Percentiles rank a stretch among this genome's conserved stretches.
Conservation (phyloP, 345 rosid species). For the Theobroma cacao region DNA sequence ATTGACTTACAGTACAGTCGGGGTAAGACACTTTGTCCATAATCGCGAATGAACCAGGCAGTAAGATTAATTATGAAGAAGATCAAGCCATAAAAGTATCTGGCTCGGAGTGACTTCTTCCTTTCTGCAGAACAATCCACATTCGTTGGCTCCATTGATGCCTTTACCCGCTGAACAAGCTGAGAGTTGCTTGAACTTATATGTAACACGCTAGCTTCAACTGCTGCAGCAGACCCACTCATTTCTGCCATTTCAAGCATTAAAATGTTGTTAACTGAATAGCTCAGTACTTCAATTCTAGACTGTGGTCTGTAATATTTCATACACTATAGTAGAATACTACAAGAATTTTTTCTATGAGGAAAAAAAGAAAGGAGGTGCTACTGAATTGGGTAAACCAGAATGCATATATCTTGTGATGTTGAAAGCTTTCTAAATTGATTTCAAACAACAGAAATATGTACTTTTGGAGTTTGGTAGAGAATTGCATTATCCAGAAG, state of each 20-base stretch:
- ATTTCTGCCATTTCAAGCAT: slow-evolving; percentile 25
- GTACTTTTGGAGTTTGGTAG: too few relatives aligned
- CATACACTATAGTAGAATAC: too few relatives aligned
- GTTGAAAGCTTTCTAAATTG: neutral
- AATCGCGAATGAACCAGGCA: slow-evolving; percentile 91
- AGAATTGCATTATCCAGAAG: neutral
- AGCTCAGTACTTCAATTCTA: neutral
- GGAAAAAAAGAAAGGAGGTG: too few relatives aligned
- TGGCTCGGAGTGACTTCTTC: slow-evolving; percentile 51
- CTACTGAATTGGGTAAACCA: neutral
- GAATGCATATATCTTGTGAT: neutral
- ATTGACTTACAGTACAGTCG: slow-evolving; percentile 48
- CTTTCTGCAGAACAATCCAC: slow-evolving; percentile 38
- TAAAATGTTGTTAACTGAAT: neutral
- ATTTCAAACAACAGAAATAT: neutral
- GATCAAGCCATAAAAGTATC: slow-evolving; percentile 66
- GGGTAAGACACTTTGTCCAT: slow-evolving; percentile 54
- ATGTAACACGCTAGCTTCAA: slow-evolving; percentile 15
- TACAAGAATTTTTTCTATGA: too few relatives aligned
- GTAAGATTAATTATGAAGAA: slow-evolving; percentile 62
- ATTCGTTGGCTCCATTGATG: slow-evolving; percentile 24
- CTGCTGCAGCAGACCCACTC: slow-evolving; percentile 20
- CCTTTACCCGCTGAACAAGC: slow-evolving; percentile 25
- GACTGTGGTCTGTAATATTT: neutral
- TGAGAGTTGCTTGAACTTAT: slow-evolving; percentile 32